phyloP scores from a whole-genome alignment of 129 eudicot species.

The Lactuca saligna region DNA sequence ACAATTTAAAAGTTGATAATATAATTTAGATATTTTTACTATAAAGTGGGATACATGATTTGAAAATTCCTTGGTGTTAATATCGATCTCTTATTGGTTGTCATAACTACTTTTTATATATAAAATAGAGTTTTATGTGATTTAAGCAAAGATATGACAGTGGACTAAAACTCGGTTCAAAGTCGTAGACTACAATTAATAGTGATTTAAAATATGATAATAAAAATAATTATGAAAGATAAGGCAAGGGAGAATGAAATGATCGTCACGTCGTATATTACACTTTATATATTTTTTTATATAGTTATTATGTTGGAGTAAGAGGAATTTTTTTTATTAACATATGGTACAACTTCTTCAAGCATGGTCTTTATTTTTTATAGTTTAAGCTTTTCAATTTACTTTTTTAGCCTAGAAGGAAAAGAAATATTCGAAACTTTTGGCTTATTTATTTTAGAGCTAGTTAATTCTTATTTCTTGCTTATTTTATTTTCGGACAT shows the following conservation, averaged over 20 bases:
- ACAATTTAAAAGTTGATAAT: neutral
- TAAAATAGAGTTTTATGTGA: neutral
- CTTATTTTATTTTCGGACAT: neutral
- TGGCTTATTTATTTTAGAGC: neutral
- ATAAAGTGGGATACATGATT: neutral
- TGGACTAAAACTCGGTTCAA: neutral
- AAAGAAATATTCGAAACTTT: too few relatives aligned
- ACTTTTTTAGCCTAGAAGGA: neutral
- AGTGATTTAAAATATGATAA: neutral
- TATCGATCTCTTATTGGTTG: neutral
- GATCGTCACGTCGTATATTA: slow-evolving; percentile 51
- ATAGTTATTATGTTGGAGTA: neutral
- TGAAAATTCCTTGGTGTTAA: neutral
- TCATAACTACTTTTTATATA: too few relatives aligned
- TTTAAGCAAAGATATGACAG: neutral
- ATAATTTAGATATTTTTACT: too few relatives aligned
- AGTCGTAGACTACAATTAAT: neutral
- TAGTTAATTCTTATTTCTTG: neutral
- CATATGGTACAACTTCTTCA: slow-evolving; percentile 19
- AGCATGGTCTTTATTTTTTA: slow-evolving; percentile 21
- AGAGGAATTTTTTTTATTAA: neutral
- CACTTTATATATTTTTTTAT: neutral
- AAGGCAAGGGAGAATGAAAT: slow-evolving; percentile 33
- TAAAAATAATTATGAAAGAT: neutral
- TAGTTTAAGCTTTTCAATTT: neutral